Evolutionary conservation across 306 rosid species (phyloP).

Genomic region (Fragaria nilgerrensis): DNA sequence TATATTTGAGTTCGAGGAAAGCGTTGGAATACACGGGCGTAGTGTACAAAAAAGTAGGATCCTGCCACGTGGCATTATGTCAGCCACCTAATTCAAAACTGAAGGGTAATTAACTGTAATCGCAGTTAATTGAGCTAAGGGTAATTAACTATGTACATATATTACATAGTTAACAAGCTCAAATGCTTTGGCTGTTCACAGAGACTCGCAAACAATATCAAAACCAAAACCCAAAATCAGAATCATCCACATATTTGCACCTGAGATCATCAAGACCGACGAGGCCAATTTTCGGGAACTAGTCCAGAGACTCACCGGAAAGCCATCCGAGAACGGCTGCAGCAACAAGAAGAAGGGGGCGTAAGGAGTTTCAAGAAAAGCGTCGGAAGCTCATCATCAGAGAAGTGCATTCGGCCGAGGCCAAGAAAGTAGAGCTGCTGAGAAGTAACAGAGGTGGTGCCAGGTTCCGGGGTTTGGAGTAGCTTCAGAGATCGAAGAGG

Average conservation of each 20-base stretch:
- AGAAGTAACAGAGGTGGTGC: background rate
- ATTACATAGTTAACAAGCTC: background rate
- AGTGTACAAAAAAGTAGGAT: no score
- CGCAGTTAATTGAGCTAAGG: no score
- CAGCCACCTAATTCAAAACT: no score
- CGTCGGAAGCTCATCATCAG: background rate
- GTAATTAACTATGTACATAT: no score
- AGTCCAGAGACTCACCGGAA: slow-evolving; percentile 84
- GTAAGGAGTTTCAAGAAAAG: background rate
- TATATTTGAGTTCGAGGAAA: no score
- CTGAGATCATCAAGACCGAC: slow-evolving; percentile 84
- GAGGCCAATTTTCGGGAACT: slow-evolving; percentile 74
- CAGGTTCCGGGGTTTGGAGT: slow-evolving; percentile 34
- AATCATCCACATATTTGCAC: slow-evolving; percentile 86
- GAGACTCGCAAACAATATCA: slow-evolving; percentile 50
- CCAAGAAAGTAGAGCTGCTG: slow-evolving; percentile 32
- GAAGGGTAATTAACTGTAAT: no score
- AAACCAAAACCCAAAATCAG: slow-evolving; percentile 77
- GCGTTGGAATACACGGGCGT: no score
- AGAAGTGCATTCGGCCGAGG: background rate
- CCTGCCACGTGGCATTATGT: no score
- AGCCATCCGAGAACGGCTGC: slow-evolving; percentile 41
- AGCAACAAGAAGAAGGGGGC: slow-evolving; percentile 14
- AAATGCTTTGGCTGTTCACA: slow-evolving; percentile 48
- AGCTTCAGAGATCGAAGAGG: slow-evolving; percentile 23